Evolutionary conservation across 176 grass and related monocot genomes (phyloP).

Genomic region (Oryza glaberrima): DNA sequence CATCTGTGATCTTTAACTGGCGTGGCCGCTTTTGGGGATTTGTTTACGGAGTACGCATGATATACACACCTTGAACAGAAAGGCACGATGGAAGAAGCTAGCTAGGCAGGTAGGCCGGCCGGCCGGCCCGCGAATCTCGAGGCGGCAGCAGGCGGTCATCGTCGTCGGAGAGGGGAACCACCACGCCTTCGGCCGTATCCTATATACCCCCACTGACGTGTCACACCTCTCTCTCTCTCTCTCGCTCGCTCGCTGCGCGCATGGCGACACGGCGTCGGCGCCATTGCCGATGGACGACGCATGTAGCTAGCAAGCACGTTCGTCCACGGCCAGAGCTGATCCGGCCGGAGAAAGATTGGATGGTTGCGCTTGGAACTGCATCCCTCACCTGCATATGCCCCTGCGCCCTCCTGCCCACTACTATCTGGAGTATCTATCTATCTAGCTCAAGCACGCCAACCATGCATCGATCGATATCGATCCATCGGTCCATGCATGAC

Average conservation of each 20-base stretch:
- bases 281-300: neutral
- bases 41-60: too few relatives aligned
- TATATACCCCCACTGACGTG: neutral
- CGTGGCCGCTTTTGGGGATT: too few relatives aligned
- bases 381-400: conserved; percentile 6
- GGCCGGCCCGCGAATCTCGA: too few relatives aligned
- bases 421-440: neutral
- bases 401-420: neutral
- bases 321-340: neutral
- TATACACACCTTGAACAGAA: too few relatives aligned
- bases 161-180: neutral
- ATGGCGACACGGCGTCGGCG: neutral
- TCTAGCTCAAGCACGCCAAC: neutral
- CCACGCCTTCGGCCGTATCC: too few relatives aligned
- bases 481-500: neutral
- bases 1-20: too few relatives aligned
- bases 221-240: neutral
- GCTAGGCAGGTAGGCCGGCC: too few relatives aligned
- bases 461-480: neutral
- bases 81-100: too few relatives aligned
- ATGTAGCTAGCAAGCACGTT: too few relatives aligned
- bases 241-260: neutral
- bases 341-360: neutral
- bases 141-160: neutral
- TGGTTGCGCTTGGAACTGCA: conserved; percentile 9